A percentile compares a stretch with the other conserved stretches of the same genome.
These are phyloP conservation scores for Apiospora hydei DNA, from an alignment of 2,329 filamentous ascomycete species.

Conservation along the genomic window DNA sequence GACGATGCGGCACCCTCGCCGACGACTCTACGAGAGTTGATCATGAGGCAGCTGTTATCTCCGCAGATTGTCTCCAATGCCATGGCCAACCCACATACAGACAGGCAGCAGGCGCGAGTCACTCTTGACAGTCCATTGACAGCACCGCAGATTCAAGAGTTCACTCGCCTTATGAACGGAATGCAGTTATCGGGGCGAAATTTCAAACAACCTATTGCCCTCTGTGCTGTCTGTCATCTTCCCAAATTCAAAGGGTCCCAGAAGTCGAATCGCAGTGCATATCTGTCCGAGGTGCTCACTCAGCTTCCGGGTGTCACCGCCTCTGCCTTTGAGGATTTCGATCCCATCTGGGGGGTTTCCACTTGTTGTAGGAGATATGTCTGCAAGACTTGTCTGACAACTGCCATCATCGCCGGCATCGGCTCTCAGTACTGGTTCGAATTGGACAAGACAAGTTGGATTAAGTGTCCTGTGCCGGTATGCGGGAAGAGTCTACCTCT, in stretches of 20 bases:
- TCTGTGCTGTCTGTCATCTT: constrained; percentile 29
- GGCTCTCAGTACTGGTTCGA: constrained; percentile 28
- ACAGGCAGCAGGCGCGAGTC: constrained; percentile 1
- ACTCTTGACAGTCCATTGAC: constrained; percentile 29
- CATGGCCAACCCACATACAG: neutral
- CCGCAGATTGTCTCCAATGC: constrained; percentile 25
- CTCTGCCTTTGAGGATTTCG: constrained; percentile 28
- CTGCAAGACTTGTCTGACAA: constrained; percentile 28
- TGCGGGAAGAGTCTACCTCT: constrained; percentile 27
- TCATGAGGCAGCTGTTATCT: constrained; percentile 27
- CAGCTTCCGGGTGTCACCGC: constrained; percentile 25
- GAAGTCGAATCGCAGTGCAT: constrained; percentile 23
- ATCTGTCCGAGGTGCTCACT: constrained; percentile 27
- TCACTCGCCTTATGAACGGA: constrained; percentile 27
- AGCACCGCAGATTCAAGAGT: constrained; percentile 26
- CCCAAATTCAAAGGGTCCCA: constrained; percentile 29
- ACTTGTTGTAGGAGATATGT: constrained; percentile 29
- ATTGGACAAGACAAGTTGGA: constrained; percentile 24
- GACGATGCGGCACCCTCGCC: constrained; percentile 22
- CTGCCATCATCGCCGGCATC: constrained; percentile 27
- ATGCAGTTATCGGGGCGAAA: constrained; percentile 24
- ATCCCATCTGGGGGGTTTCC: constrained; percentile 24
- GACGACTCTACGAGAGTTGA: constrained; percentile 27
- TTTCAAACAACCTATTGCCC: constrained; percentile 27
- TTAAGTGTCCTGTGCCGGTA: constrained; percentile 28